Conservation (phyloP, 495 filamentous ascomycete genomes). For the Hyaloscypha finlandica region DNA sequence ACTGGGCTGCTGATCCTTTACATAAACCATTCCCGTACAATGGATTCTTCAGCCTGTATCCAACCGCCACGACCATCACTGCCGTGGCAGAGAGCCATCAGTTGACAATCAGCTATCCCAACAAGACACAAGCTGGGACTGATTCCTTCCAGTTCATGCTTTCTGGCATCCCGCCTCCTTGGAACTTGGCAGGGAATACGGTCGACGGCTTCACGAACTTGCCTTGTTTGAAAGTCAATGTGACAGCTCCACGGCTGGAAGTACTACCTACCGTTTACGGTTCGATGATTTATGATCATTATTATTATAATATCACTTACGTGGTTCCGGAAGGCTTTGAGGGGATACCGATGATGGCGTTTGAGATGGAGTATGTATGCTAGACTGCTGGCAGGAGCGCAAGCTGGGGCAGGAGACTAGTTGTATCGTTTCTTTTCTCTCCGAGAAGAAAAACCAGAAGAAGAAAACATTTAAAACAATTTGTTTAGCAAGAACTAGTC, state of each 20-base stretch:
- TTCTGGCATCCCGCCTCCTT: slow-evolving; percentile 34
- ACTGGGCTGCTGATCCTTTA: slow-evolving; percentile 36
- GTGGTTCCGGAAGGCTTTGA: slow-evolving; percentile 31
- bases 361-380: slow-evolving; percentile 36
- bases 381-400: slow-evolving; percentile 7
- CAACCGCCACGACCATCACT: slow-evolving; percentile 33
- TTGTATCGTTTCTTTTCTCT: too few relatives aligned
- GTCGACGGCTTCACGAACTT: slow-evolving; percentile 18
- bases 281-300: slow-evolving; percentile 32
- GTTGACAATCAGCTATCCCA: slow-evolving; percentile 34
- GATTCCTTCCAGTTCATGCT: slow-evolving; percentile 35
- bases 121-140: slow-evolving; percentile 37
- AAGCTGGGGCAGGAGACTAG: too few relatives aligned
- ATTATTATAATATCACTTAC: slow-evolving; percentile 38
- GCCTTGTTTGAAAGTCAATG: slow-evolving; percentile 33
- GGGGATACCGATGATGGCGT: slow-evolving; percentile 31
- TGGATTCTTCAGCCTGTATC: slow-evolving; percentile 35
- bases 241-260: slow-evolving; percentile 31
- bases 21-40: slow-evolving; percentile 36
- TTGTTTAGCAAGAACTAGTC: too few relatives aligned
- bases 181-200: slow-evolving; percentile 24
- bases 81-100: slow-evolving; percentile 30
- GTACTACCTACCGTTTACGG: slow-evolving; percentile 33
- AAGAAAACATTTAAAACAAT: too few relatives aligned
- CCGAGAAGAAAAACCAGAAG: too few relatives aligned